These are phyloP conservation scores for Fonsecaea monophora DNA, from an alignment of 2,329 filamentous ascomycete genomes.

Conservation along the genomic window DNA sequence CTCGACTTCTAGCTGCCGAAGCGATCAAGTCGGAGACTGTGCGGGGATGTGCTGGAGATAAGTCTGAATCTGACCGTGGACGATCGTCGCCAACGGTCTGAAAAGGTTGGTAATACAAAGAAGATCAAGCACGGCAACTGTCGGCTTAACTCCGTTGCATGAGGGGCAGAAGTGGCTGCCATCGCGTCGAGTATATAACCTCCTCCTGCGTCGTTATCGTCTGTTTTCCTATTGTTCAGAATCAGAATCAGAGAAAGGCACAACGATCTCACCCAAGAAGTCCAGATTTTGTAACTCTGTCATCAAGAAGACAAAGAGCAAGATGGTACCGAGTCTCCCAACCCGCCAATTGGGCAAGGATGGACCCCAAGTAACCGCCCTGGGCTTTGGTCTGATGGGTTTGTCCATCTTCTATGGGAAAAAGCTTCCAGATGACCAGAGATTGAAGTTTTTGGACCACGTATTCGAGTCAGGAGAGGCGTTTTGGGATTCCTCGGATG, in stretches of 20 bases:
- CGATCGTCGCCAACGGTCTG: background rate
- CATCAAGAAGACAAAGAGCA: background rate
- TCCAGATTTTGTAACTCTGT: background rate
- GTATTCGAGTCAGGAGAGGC: slow-evolving; percentile 43
- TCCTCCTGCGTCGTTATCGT: background rate
- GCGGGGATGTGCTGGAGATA: background rate
- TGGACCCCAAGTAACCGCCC: slow-evolving; percentile 42
- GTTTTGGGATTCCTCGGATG: slow-evolving; percentile 40
- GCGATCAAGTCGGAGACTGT: background rate
- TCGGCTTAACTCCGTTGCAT: background rate
- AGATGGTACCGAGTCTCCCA: slow-evolving; percentile 17
- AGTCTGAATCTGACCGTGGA: background rate
- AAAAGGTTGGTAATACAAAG: background rate
- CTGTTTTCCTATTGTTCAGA: background rate
- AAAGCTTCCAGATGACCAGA: slow-evolving; percentile 49
- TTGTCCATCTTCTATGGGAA: slow-evolving; percentile 44
- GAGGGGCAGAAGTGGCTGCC: background rate
- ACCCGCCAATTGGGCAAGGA: slow-evolving; percentile 42
- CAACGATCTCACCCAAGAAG: background rate
- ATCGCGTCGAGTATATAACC: background rate
- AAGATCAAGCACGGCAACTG: background rate
- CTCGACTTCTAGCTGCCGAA: background rate
- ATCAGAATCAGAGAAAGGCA: background rate
- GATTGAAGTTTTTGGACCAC: slow-evolving; percentile 51
- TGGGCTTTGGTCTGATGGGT: slow-evolving; percentile 43